Conservation (phyloP, 2,329 filamentous ascomycete genomes). For the Colletotrichum falcatum region DNA sequence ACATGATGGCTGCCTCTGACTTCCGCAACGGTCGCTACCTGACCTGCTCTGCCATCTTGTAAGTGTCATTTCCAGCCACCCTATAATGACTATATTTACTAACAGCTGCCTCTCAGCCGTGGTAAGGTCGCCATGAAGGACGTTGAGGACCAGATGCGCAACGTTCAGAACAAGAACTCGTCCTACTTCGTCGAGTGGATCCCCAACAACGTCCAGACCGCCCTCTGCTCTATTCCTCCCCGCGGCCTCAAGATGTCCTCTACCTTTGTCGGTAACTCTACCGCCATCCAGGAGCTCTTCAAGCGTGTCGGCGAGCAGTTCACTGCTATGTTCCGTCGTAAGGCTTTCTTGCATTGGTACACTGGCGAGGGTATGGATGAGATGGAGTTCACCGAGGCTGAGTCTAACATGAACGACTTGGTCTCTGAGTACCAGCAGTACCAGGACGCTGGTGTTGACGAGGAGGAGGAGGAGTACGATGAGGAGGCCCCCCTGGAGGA, state of each 20-base stretch:
- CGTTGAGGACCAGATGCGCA: conserved; percentile 99
- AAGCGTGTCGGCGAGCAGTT: conserved; percentile 99
- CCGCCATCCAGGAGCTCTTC: conserved; percentile 99
- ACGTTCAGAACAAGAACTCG: conserved; percentile 99
- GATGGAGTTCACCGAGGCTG: conserved; percentile 99
- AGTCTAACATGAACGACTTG: conserved; percentile 99
- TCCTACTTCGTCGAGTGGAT: conserved; percentile 99
- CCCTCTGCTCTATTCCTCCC: conserved; percentile 98
- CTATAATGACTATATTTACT: not conserved
- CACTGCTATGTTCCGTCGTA: conserved; percentile 99
- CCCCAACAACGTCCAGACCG: conserved; percentile 99
- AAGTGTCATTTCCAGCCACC: conserved; percentile 52
- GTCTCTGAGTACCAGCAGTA: conserved; percentile 99
- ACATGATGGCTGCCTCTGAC: conserved; percentile 99
- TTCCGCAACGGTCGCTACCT: conserved; percentile 99
- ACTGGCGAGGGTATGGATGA: conserved; percentile 99
- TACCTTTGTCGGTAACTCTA: conserved; percentile 99
- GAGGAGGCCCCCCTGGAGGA: conserved; percentile 85
- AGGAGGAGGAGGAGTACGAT: conserved; percentile 96
- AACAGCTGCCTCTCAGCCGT: conserved; percentile 68
- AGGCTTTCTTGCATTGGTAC: conserved; percentile 99
- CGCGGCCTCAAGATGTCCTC: conserved; percentile 99
- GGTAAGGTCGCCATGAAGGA: conserved; percentile 99
- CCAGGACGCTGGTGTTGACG: conserved; percentile 97
- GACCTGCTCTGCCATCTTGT: conserved; percentile 99